A percentile compares a stretch with the other conserved stretches of the same genome.
phyloP scores from a whole-genome alignment of 441 rosid species.

The Macaranga tanarius region DNA sequence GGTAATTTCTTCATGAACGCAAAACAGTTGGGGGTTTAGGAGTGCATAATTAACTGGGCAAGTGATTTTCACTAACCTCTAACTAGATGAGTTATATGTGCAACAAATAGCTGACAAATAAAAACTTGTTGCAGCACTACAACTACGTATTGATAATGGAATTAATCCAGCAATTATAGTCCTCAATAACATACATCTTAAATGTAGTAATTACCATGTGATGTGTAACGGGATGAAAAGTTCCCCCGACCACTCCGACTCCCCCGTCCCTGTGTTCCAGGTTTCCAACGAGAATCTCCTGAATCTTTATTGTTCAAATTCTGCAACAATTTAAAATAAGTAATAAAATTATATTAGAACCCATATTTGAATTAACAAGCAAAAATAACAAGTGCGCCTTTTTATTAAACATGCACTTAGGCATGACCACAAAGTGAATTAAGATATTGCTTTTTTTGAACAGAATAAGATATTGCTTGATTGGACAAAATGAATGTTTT shows the following conservation, averaged over 20 bases:
- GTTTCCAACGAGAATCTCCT: conserved; percentile 69
- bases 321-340: conserved; percentile 38
- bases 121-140: conserved; percentile 11
- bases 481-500: not conserved
- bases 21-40: not conserved
- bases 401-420: not conserved
- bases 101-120: conserved; percentile 6
- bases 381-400: not conserved
- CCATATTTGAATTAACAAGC: not conserved
- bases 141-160: conserved; percentile 18
- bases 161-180: conserved; percentile 19
- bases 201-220: conserved; percentile 53
- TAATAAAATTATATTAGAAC: conserved; percentile 4
- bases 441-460: not conserved
- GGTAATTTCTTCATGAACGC: not conserved
- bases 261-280: conserved; percentile 62
- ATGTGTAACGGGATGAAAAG: conserved; percentile 46
- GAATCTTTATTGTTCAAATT: conserved; percentile 58
- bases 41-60: conserved; percentile 1
- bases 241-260: conserved; percentile 58
- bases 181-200: not conserved
- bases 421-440: not conserved
- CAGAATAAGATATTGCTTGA: not conserved
- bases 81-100: conserved; percentile 12
- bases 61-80: not conserved